These are phyloP conservation scores for Lasiodiplodia hormozganensis DNA, from an alignment of 2,329 filamentous ascomycete species.

Conservation along the genomic window DNA sequence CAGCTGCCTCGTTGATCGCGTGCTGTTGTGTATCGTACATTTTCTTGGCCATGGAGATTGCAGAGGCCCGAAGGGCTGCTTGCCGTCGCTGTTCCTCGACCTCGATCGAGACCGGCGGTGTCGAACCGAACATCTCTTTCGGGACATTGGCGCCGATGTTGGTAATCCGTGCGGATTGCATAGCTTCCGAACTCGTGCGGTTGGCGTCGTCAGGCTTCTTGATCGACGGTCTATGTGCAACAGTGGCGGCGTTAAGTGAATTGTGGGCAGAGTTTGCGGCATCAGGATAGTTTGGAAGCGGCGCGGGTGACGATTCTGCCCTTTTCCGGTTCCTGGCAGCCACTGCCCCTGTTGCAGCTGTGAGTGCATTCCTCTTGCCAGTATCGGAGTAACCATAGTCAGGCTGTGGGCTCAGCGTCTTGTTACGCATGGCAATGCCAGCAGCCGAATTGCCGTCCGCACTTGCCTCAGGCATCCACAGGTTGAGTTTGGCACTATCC, in stretches of 20 bases:
- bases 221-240: constrained; percentile 64
- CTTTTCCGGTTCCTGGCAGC: constrained; percentile 62
- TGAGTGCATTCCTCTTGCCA: constrained; percentile 69
- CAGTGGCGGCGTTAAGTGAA: constrained; percentile 75
- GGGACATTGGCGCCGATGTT: constrained; percentile 73
- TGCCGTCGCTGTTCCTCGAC: constrained; percentile 75
- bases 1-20: constrained; percentile 57
- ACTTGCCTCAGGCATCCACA: constrained; percentile 59
- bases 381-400: constrained; percentile 58
- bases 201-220: constrained; percentile 42
- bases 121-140: constrained; percentile 78
- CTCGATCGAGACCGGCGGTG: constrained; percentile 75
- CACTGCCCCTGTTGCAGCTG: constrained; percentile 81
- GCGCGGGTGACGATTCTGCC: constrained; percentile 65
- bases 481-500: constrained; percentile 58
- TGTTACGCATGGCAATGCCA: constrained; percentile 68
- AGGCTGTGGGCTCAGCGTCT: constrained; percentile 53
- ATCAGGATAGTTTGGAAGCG: constrained; percentile 58
- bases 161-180: constrained; percentile 67
- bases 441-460: constrained; percentile 72
- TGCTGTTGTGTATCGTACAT: constrained; percentile 79
- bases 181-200: constrained; percentile 55
- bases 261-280: constrained; percentile 68
- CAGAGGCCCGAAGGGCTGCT: constrained; percentile 79
- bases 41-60: constrained; percentile 85